A percentile compares a stretch with the other conserved stretches of the same genome.
phyloP scores from a whole-genome alignment of 352 stramenopile genomes.

The Peronospora farinosa region DNA sequence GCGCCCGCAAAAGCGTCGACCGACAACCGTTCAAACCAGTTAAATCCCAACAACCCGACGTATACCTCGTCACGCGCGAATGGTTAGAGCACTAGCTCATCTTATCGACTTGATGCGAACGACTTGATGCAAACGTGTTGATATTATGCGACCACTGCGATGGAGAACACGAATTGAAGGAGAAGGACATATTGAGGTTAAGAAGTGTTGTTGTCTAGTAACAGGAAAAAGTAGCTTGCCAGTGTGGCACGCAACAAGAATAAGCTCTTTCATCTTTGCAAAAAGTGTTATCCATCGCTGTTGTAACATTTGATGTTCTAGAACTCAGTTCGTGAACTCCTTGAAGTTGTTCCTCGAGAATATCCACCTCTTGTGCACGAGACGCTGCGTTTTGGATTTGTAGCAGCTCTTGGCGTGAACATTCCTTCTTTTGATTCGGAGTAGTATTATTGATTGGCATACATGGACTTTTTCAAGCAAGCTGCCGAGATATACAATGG shows the following conservation, averaged over 20 bases:
- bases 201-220: not conserved
- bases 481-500: slow-evolving; percentile 11
- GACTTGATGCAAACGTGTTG: not conserved
- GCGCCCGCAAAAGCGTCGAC: slow-evolving; percentile 18
- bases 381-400: not conserved
- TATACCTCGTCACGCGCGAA: slow-evolving; percentile 27
- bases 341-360: not conserved
- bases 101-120: not conserved
- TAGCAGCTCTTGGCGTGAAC: not conserved
- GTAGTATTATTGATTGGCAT: not conserved
- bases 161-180: not conserved
- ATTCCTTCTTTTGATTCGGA: slow-evolving; percentile 17
- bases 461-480: slow-evolving; percentile 29
- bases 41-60: slow-evolving; percentile 37
- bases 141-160: not conserved
- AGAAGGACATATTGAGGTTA: not conserved
- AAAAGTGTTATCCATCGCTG: not conserved
- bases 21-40: slow-evolving; percentile 34
- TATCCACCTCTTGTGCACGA: not conserved
- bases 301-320: not conserved
- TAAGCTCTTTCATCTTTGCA: not conserved
- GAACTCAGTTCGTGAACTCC: not conserved
- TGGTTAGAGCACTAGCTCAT: slow-evolving; percentile 7
- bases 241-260: not conserved
- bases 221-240: not conserved